Evolutionary conservation across 257 asterid genomes (phyloP), one percentile per base, ranked within the genome.

Genomic region (Solanum corneliomulleri): DNA sequence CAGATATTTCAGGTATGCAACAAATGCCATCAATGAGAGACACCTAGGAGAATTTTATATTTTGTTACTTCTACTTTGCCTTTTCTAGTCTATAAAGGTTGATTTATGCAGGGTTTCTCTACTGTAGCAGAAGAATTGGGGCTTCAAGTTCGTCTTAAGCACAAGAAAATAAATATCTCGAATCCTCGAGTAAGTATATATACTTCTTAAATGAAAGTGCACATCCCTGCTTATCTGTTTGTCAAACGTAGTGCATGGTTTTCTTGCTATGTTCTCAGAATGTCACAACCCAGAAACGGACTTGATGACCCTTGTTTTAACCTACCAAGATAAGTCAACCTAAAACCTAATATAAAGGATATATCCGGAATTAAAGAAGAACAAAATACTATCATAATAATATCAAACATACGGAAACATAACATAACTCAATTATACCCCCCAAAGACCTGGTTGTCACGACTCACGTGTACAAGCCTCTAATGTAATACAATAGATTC

Each of bases 131-230:
- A 92, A 85, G 95, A 96, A 89, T 85, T 94, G 93, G 99, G 98
- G 86, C 92, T 95, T 85, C 91, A 93, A 86, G 94, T 97, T 85
- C 96, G 94, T 78, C 89, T 97, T 89, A 95, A 96, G 93, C 99
- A 97, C 98, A 95, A 97, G 92, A 96, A 96, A 92, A 97, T 97
- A 86, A 97, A 97, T 93, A 95, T 97, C 87, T 97, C 99, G 15
- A 93, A 97, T 91, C 91, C 96, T 89, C 95, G 99, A 92, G 99
- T 96, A 92, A 93, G 98, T 92, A 66, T 35, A 80, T 80, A 47
- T 56, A 29, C 85, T 11, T 15, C 42, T 80, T 47, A 80, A 80
- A 80, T 33, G 56, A 29, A 80, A 18, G 66, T 80, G 6, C 27
- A 81, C 7, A 33, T 69, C 35, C 83, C 82, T 49, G 86, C 39